These are phyloP conservation scores for Phycomyces blakesleeanus DNA, from an alignment of 192 early-diverging fungal genomes.

Conservation along the genomic window DNA sequence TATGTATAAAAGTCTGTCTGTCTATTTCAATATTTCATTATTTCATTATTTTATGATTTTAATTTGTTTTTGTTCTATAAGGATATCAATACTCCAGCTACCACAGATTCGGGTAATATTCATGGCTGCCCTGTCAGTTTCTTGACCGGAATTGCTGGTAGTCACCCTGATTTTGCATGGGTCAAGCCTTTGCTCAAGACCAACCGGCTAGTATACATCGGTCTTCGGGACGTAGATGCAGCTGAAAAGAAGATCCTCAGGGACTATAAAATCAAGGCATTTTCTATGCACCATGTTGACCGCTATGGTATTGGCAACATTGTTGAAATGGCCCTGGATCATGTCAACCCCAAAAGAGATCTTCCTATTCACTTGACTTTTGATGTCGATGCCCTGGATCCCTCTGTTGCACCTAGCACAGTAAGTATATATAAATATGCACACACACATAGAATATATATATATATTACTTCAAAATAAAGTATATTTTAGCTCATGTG, in stretches of 20 bases:
- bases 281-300: slow-evolving; percentile 96
- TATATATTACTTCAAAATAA: no score
- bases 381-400: slow-evolving; percentile 95
- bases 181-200: slow-evolving; percentile 68
- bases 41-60: no score
- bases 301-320: slow-evolving; percentile 88
- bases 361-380: slow-evolving; percentile 86
- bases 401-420: slow-evolving; percentile 90
- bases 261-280: slow-evolving; percentile 86
- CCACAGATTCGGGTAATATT: slow-evolving; percentile 87
- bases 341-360: slow-evolving; percentile 70
- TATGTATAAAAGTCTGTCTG: no score
- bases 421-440: slow-evolving; percentile 2
- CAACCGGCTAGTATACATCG: slow-evolving; percentile 89
- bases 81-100: slow-evolving; percentile 90
- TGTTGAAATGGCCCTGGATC: slow-evolving; percentile 88
- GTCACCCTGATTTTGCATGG: slow-evolving; percentile 71
- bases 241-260: slow-evolving; percentile 82
- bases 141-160: slow-evolving; percentile 72
- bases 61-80: no score
- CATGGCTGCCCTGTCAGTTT: slow-evolving; percentile 96
- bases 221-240: slow-evolving; percentile 88
- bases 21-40: no score
- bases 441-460: neutral
- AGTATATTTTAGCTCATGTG: no score